Evolutionary conservation across 495 filamentous ascomycete species (phyloP).

Genomic region (Aspergillus wentii): DNA sequence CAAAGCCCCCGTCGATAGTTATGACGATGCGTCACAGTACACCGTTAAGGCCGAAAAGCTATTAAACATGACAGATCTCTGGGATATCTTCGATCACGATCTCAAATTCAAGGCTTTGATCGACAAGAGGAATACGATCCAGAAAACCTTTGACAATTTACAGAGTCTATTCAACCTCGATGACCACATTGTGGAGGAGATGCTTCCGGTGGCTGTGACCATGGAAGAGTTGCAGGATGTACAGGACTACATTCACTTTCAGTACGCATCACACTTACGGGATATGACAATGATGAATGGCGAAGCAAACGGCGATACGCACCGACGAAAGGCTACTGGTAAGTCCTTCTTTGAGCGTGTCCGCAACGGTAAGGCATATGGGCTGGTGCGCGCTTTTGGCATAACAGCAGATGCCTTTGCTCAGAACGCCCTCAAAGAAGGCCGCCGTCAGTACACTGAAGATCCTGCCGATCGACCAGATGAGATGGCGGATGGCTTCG

Average conservation of each 20-base stretch:
- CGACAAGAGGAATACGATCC: conserved; percentile 81
- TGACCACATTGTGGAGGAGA: conserved; percentile 65
- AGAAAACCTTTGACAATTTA: conserved; percentile 70
- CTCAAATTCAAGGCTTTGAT: conserved; percentile 87
- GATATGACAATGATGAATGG: conserved; percentile 62
- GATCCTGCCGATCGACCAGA: conserved; percentile 72
- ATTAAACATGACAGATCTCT: conserved; percentile 86
- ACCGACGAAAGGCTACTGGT: conserved; percentile 75
- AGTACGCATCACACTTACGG: conserved; percentile 77
- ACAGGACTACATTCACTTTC: conserved; percentile 95
- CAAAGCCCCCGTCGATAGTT: conserved; percentile 55
- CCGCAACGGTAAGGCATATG: conserved; percentile 70
- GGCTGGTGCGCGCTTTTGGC: conserved; percentile 81
- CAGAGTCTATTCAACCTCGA: conserved; percentile 46
- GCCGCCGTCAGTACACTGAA: conserved; percentile 73
- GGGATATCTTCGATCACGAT: conserved; percentile 90
- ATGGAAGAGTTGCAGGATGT: conserved; percentile 95
- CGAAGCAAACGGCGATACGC: conserved; percentile 39
- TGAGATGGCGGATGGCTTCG: conserved; percentile 74
- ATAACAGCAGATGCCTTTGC: conserved; percentile 86
- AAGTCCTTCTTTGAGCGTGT: conserved; percentile 76
- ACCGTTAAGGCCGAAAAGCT: conserved; percentile 79
- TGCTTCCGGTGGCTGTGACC: conserved; percentile 66
- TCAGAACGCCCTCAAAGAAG: conserved; percentile 73
- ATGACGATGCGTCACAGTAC: conserved; percentile 61